A percentile compares a stretch with the other conserved stretches of the same genome.
Conservation (phyloP, 495 filamentous ascomycete species). For the Talaromyces trachyspermus region DNA sequence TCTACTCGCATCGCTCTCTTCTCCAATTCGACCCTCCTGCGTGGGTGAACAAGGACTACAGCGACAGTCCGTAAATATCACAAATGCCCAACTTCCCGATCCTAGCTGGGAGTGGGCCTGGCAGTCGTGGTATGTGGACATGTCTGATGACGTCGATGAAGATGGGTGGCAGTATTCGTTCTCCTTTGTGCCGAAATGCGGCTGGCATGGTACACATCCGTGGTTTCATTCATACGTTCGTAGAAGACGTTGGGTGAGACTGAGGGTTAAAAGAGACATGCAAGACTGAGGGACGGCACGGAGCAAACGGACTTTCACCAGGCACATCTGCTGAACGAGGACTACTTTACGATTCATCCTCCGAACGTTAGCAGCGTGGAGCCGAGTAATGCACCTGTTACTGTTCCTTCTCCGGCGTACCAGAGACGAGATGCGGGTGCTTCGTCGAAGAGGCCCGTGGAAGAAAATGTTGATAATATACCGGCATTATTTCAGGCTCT, state of each 20-base stretch:
- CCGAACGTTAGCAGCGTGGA: constrained; percentile 34
- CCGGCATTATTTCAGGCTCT: constrained; percentile 56
- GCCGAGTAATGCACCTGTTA: constrained; percentile 25
- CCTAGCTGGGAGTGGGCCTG: constrained; percentile 96
- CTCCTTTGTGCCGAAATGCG: constrained; percentile 65
- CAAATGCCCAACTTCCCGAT: constrained; percentile 87
- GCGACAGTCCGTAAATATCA: constrained; percentile 73
- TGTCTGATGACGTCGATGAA: constrained; percentile 78
- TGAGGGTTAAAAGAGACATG: constrained; percentile 53
- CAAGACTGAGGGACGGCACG: constrained; percentile 15
- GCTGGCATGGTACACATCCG: constrained; percentile 85
- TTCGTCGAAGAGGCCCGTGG: background rate
- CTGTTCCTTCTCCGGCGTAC: constrained; percentile 3
- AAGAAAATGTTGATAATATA: constrained; percentile 58
- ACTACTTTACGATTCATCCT: constrained; percentile 81
- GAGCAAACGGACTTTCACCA: constrained; percentile 28
- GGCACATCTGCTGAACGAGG: constrained; percentile 62
- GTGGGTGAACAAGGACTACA: constrained; percentile 73
- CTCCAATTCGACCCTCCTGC: constrained; percentile 77
- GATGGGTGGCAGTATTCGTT: constrained; percentile 96
- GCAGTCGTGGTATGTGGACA: constrained; percentile 90
- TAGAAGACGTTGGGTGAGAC: constrained; percentile 79
- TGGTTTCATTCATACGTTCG: constrained; percentile 94
- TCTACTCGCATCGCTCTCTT: constrained; percentile 80
- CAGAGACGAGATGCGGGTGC: background rate